These are phyloP conservation scores for Sclerotinia trifoliorum DNA, from an alignment of 2,329 filamentous ascomycete species.

Conservation along the genomic window DNA sequence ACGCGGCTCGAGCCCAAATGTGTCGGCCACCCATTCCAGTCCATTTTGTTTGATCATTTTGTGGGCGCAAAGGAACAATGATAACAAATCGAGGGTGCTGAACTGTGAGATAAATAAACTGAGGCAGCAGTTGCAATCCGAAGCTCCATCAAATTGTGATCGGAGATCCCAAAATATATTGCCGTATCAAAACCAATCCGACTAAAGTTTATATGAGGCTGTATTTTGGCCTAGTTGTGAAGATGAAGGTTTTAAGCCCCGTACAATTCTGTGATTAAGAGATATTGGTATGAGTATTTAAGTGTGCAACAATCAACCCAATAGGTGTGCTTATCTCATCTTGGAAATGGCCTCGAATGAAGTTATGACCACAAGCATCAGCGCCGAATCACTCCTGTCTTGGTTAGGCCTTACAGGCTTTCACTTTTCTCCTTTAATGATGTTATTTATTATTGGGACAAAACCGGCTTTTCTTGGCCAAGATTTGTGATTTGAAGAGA, in stretches of 20 bases:
- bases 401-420: too few species aligned
- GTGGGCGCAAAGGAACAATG: not conserved
- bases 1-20: conserved; percentile 26
- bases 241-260: not conserved
- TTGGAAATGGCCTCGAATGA: too few species aligned
- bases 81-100: not conserved
- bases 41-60: conserved; percentile 20
- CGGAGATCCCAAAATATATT: not conserved
- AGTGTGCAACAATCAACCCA: too few species aligned
- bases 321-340: too few species aligned
- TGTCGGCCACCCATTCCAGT: conserved; percentile 22
- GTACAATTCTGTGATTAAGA: not conserved
- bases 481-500: too few species aligned
- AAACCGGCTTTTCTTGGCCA: too few species aligned
- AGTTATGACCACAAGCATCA: too few species aligned
- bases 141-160: not conserved
- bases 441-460: too few species aligned
- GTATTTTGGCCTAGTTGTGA: not conserved
- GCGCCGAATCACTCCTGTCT: too few species aligned
- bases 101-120: not conserved
- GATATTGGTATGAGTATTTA: too few species aligned
- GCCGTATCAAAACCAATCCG: not conserved
- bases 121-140: too few species aligned
- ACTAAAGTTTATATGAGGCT: not conserved
- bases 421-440: too few species aligned